phyloP scores from a whole-genome alignment of 2,329 filamentous ascomycete genomes.

The Colletotrichum cereale region DNA sequence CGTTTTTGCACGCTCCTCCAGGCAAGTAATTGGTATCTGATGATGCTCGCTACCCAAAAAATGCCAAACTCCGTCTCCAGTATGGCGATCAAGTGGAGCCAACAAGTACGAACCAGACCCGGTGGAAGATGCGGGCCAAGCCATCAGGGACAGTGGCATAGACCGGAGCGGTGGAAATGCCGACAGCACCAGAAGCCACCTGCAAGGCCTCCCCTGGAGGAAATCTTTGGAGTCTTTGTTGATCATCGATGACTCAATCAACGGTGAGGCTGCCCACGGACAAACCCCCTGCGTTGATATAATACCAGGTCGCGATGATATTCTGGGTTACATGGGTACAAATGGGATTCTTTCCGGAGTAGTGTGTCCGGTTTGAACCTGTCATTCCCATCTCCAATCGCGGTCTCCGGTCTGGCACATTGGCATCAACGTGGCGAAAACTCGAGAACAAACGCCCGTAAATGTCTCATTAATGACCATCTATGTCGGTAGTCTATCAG shows the following conservation, averaged over 20 bases:
- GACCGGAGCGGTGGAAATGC: background rate
- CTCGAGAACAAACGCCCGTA: background rate
- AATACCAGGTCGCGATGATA: background rate
- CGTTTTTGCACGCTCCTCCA: background rate
- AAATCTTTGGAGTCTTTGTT: background rate
- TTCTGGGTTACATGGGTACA: background rate
- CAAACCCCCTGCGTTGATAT: background rate
- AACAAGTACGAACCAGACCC: background rate
- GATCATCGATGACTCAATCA: background rate
- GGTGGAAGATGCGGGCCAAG: background rate
- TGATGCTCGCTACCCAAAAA: background rate
- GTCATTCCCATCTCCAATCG: background rate
- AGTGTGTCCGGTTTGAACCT: background rate
- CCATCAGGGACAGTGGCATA: background rate
- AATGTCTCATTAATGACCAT: background rate
- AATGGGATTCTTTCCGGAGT: background rate
- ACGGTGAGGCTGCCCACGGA: background rate
- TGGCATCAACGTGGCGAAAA: background rate
- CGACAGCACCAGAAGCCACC: background rate
- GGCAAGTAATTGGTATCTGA: background rate
- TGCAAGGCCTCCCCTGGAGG: no score
- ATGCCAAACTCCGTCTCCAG: background rate
- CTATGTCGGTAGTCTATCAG: slow-evolving; percentile 17
- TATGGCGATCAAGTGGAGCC: background rate
- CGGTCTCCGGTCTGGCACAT: background rate